These are phyloP conservation scores for Podospora pseudopauciseta DNA, from an alignment of 495 filamentous ascomycete species.

Conservation along the genomic window DNA sequence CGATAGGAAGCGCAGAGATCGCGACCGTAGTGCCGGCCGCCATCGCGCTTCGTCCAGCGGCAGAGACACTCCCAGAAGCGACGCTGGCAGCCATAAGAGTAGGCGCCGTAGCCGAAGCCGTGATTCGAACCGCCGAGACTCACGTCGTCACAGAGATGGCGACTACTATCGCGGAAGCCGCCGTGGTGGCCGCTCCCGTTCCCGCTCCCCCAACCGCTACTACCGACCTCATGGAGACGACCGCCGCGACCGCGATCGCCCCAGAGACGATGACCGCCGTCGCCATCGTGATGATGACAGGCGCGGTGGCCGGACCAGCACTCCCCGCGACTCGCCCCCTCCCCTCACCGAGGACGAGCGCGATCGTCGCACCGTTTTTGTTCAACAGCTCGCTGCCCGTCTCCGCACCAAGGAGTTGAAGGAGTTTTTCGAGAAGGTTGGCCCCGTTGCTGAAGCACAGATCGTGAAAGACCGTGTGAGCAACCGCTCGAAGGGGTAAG, in stretches of 20 bases:
- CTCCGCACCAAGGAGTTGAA: slow-evolving; percentile 89
- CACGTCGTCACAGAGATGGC: slow-evolving; percentile 74
- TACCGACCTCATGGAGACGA: slow-evolving; percentile 67
- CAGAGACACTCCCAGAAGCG: slow-evolving; percentile 65
- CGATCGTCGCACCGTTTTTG: slow-evolving; percentile 94
- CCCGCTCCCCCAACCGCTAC: slow-evolving; percentile 72
- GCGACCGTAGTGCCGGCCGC: slow-evolving; percentile 63
- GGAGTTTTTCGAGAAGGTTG: slow-evolving; percentile 93
- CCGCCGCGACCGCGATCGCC: slow-evolving; percentile 46
- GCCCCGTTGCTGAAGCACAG: slow-evolving; percentile 94
- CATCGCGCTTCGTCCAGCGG: slow-evolving; percentile 38
- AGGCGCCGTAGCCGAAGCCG: slow-evolving; percentile 79
- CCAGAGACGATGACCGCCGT: slow-evolving; percentile 45
- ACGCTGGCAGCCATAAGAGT: slow-evolving; percentile 80
- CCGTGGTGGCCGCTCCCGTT: slow-evolving; percentile 57
- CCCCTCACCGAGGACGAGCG: slow-evolving; percentile 91
- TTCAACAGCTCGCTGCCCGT: slow-evolving; percentile 93
- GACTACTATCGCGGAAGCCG: slow-evolving; percentile 70
- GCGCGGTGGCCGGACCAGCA: slow-evolving; percentile 51
- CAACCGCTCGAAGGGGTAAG: slow-evolving; percentile 95
- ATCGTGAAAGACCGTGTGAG: slow-evolving; percentile 99
- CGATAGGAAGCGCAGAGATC: slow-evolving; percentile 64
- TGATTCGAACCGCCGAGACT: slow-evolving; percentile 72
- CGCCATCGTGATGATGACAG: slow-evolving; percentile 46
- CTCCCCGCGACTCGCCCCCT: slow-evolving; percentile 54